Percentiles rank a stretch among this genome's conserved stretches.
Conservation (phyloP, 352 stramenopile species). For the Pythium monospermum region DNA sequence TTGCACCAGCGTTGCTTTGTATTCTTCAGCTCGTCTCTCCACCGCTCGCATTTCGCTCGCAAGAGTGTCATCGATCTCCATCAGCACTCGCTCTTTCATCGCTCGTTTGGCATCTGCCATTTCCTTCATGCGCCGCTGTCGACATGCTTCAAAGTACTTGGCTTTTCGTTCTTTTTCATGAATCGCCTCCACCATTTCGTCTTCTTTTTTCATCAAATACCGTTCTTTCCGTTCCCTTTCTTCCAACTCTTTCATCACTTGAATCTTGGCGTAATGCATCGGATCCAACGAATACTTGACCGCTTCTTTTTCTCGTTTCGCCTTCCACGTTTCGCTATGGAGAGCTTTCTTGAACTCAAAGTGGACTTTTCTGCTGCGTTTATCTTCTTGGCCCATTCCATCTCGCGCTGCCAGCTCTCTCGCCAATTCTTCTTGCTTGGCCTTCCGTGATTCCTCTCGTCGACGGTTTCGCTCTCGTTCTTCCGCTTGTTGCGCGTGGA, state of each 20-base stretch:
- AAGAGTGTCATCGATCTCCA: slow-evolving; percentile 42
- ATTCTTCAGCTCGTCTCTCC: slow-evolving; percentile 25
- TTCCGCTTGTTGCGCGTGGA: slow-evolving; percentile 5
- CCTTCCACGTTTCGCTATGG: slow-evolving; percentile 33
- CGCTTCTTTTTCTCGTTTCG: slow-evolving; percentile 43
- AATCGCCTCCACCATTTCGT: slow-evolving; percentile 21
- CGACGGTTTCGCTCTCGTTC: slow-evolving; percentile 16
- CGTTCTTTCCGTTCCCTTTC: slow-evolving; percentile 51
- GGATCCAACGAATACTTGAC: slow-evolving; percentile 47
- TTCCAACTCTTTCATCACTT: slow-evolving; percentile 31
- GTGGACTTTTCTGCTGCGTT: slow-evolving; percentile 26
- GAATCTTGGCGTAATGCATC: slow-evolving; percentile 41
- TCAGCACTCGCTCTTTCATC: slow-evolving; percentile 26
- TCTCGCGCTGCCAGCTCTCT: slow-evolving; percentile 28
- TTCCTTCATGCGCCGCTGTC: slow-evolving; percentile 27
- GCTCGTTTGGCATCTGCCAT: slow-evolving; percentile 28
- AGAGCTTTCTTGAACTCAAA: slow-evolving; percentile 35
- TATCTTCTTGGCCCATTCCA: slow-evolving; percentile 39
- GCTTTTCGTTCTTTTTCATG: slow-evolving; percentile 35
- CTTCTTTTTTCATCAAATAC: slow-evolving; percentile 39
- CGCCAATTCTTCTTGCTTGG: slow-evolving; percentile 35
- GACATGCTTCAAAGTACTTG: slow-evolving; percentile 35
- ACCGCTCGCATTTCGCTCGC: slow-evolving; percentile 13
- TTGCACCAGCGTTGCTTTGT: slow-evolving; percentile 26
- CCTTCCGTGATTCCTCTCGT: slow-evolving; percentile 24